Conservation (phyloP, 73 alveolate species). For the Breviolum minutum region DNA sequence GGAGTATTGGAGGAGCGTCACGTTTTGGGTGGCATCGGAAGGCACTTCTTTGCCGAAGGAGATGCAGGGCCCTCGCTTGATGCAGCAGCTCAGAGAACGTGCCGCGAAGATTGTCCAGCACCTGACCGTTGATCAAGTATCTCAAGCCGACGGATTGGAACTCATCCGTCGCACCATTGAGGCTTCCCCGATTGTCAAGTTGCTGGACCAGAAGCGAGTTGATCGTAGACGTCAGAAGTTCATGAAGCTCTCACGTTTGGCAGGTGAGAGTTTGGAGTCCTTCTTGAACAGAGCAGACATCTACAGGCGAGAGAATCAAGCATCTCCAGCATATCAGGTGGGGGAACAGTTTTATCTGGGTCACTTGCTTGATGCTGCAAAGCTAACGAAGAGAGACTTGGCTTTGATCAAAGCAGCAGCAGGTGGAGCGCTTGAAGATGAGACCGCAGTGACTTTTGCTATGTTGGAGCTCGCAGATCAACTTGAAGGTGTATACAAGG, state of each 20-base stretch:
- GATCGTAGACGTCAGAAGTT: constrained; percentile 9
- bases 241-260: neutral
- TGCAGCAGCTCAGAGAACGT: constrained; percentile 25
- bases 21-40: constrained; percentile 35
- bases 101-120: constrained; percentile 28
- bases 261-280: neutral
- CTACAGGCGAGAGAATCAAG: neutral
- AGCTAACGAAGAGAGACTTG: neutral
- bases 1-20: constrained; percentile 39
- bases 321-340: neutral
- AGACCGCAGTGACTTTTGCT: neutral
- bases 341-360: constrained; percentile 8
- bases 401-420: constrained; percentile 29
- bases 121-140: neutral
- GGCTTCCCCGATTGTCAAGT: neutral
- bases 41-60: neutral
- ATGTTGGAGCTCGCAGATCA: neutral
- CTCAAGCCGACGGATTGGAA: neutral
- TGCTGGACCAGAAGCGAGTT: constrained; percentile 57
- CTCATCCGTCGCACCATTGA: neutral
- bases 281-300: neutral
- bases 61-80: neutral
- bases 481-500: neutral
- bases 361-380: constrained; percentile 10
- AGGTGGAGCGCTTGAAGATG: neutral